phyloP scores from a whole-genome alignment of 805 yeast species.

The Hanseniaspora mollemarum region DNA sequence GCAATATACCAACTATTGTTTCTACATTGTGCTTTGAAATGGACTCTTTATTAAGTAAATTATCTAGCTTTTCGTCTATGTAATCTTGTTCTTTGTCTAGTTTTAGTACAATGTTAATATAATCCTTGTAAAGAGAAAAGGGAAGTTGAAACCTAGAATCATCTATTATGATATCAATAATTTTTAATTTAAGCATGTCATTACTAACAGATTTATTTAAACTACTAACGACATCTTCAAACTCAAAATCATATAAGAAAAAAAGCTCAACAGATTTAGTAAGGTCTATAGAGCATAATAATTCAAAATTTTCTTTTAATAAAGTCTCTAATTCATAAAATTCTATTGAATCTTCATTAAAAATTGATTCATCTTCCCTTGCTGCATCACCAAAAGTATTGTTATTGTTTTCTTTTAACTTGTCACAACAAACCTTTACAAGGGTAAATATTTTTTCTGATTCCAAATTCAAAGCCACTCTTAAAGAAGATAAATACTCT shows the following conservation, averaged over 20 bases:
- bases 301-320: conserved; percentile 4
- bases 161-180: background rate
- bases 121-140: background rate
- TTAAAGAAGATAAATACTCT: conserved; percentile 15
- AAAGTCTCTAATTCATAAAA: background rate
- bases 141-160: conserved; percentile 11
- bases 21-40: background rate
- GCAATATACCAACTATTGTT: background rate
- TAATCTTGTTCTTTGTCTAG: background rate
- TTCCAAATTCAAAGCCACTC: background rate
- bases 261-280: background rate
- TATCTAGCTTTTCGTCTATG: background rate
- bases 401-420: background rate
- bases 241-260: conserved; percentile 4
- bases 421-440: background rate
- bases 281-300: background rate
- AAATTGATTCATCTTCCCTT: no score
- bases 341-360: background rate
- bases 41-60: background rate
- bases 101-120: background rate
- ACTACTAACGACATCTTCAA: background rate
- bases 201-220: background rate
- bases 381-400: no score
- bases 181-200: background rate
- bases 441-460: background rate